Percentiles rank a stretch among this genome's conserved stretches.
These are phyloP conservation scores for Alternaria sp. DNA, from an alignment of 2,329 filamentous ascomycete species.

Conservation along the genomic window DNA sequence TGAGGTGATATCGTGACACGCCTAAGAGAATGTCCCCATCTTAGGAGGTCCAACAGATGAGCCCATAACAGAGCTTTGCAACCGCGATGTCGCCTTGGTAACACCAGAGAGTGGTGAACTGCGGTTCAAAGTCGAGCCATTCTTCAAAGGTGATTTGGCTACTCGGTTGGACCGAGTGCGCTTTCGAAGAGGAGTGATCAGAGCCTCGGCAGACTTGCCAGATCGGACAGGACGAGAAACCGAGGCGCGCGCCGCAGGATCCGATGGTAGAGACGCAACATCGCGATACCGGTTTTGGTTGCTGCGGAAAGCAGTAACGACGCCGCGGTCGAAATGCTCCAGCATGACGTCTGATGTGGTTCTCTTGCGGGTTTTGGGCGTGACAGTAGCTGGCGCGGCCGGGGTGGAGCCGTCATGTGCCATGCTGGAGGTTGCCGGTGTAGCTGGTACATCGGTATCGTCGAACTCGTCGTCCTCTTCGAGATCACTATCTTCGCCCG, in stretches of 20 bases:
- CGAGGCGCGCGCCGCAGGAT: conserved; percentile 48
- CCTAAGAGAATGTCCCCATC: conserved; percentile 50
- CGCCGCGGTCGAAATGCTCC: conserved; percentile 61
- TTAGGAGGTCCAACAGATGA: conserved; percentile 39
- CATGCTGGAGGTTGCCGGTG: conserved; percentile 46
- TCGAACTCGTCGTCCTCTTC: conserved; percentile 47
- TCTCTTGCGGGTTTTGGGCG: conserved; percentile 39
- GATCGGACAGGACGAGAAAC: conserved; percentile 50
- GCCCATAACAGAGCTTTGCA: conserved; percentile 43
- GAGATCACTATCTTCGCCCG: conserved; percentile 46
- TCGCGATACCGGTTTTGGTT: conserved; percentile 53
- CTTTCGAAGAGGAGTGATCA: conserved; percentile 52
- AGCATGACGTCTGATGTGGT: conserved; percentile 50
- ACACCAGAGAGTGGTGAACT: conserved; percentile 45
- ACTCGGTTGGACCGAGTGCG: conserved; percentile 42
- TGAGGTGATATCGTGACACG: background rate
- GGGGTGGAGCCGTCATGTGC: conserved; percentile 44
- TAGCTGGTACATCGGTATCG: conserved; percentile 49
- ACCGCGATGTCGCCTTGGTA: conserved; percentile 37
- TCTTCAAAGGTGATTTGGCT: conserved; percentile 34
- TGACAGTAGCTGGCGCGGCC: conserved; percentile 34
- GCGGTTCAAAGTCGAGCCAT: conserved; percentile 26
- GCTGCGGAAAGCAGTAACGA: conserved; percentile 52
- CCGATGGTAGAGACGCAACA: conserved; percentile 49
- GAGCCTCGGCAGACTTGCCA: conserved; percentile 51